Evolutionary conservation across 2,329 filamentous ascomycete genomes (phyloP).

Genomic region (Calonectria pseudoreteaudii): DNA sequence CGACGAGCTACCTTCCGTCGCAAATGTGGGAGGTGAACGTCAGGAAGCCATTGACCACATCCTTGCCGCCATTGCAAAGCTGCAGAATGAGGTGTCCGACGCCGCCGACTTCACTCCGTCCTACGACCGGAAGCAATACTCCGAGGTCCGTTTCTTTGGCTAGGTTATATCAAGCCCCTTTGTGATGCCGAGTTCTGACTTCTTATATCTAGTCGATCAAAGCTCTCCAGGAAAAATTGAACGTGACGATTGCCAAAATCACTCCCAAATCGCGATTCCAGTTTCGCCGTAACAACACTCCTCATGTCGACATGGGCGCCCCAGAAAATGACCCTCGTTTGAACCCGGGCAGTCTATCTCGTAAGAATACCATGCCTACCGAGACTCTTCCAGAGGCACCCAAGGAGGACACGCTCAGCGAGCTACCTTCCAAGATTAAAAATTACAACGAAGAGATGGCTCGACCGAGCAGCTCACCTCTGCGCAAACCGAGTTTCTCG

Average conservation of each 20-base stretch:
- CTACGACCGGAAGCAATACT: slow-evolving; percentile 90
- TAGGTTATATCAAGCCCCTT: background rate
- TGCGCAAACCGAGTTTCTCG: slow-evolving; percentile 74
- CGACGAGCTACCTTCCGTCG: slow-evolving; percentile 71
- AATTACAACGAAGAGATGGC: slow-evolving; percentile 71
- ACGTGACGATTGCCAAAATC: slow-evolving; percentile 74
- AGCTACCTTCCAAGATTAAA: slow-evolving; percentile 53
- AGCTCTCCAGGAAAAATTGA: slow-evolving; percentile 81
- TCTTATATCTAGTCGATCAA: slow-evolving; percentile 77
- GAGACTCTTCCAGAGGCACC: slow-evolving; percentile 13
- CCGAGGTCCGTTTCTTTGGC: slow-evolving; percentile 66
- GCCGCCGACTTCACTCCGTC: slow-evolving; percentile 84
- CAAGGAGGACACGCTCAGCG: slow-evolving; percentile 51
- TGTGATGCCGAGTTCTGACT: background rate
- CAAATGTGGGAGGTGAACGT: slow-evolving; percentile 76
- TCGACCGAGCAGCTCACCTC: slow-evolving; percentile 48
- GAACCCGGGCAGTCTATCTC: slow-evolving; percentile 50
- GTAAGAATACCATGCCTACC: slow-evolving; percentile 35
- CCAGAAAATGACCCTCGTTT: slow-evolving; percentile 58
- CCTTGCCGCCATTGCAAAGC: slow-evolving; percentile 80
- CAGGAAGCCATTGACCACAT: slow-evolving; percentile 85
- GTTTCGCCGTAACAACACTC: slow-evolving; percentile 67
- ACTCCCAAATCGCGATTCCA: slow-evolving; percentile 84
- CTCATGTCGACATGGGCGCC: slow-evolving; percentile 57
- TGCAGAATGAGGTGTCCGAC: slow-evolving; percentile 88